Percentiles rank a stretch among this genome's conserved stretches.
Evolutionary conservation across 495 filamentous ascomycete genomes (phyloP).

Genomic region (Rostrohypoxylon terebratum): DNA sequence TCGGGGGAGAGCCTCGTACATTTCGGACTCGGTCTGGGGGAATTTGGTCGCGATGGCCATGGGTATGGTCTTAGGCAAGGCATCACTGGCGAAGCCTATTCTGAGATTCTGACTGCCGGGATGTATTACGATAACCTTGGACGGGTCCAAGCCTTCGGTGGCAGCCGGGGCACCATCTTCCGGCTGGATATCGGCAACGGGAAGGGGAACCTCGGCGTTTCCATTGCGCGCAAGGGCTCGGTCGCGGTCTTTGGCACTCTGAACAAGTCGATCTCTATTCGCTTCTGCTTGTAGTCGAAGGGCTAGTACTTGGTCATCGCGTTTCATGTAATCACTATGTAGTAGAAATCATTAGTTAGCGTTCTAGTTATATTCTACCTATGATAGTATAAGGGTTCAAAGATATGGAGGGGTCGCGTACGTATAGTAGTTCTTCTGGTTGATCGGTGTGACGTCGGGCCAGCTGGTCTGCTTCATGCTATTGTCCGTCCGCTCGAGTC

Average conservation of each 20-base stretch:
- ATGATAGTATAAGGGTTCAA: background rate
- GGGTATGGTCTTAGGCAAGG: conserved; percentile 90
- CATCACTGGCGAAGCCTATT: conserved; percentile 93
- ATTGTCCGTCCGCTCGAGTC: conserved; percentile 95
- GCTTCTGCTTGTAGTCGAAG: conserved; percentile 88
- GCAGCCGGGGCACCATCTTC: conserved; percentile 69
- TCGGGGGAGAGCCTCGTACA: conserved; percentile 87
- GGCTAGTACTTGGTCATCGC: conserved; percentile 94
- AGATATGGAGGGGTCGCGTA: conserved; percentile 59
- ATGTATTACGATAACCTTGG: conserved; percentile 95
- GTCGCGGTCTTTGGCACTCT: conserved; percentile 86
- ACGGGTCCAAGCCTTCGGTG: conserved; percentile 73
- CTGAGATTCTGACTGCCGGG: conserved; percentile 97
- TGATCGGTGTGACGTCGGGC: conserved; percentile 92
- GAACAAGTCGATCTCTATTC: conserved; percentile 78
- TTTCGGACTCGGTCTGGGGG: conserved; percentile 81
- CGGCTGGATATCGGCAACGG: conserved; percentile 67
- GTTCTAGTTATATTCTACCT: background rate
- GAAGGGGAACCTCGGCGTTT: conserved; percentile 69
- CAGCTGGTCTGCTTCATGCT: conserved; percentile 94
- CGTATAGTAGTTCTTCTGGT: conserved; percentile 99
- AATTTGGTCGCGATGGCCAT: conserved; percentile 90
- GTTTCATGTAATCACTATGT: conserved; percentile 91
- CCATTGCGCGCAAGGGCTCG: conserved; percentile 80
- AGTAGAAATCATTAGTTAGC: conserved; percentile 48